Evolutionary conservation across 2,329 filamentous ascomycete species (phyloP).

Genomic region (Xenoacremonium recifei): DNA sequence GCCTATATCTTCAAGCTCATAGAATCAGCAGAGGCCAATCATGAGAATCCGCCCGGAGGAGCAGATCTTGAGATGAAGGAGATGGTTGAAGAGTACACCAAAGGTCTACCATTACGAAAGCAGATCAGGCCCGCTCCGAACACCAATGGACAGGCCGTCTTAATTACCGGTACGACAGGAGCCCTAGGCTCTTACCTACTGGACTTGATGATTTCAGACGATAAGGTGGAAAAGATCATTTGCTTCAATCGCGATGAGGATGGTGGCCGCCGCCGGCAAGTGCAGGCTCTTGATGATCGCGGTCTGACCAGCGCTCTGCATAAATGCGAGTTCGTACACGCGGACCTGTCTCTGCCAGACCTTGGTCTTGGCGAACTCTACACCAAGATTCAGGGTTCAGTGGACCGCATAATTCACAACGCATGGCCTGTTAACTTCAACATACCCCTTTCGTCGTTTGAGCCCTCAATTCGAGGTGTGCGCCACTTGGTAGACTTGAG

Average conservation of each 20-base stretch:
- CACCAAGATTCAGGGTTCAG: constrained; percentile 8
- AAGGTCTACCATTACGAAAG: no score
- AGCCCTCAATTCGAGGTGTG: no score
- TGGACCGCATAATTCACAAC: constrained; percentile 47
- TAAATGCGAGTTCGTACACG: constrained; percentile 47
- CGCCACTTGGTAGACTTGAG: no score
- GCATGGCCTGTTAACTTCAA: constrained; percentile 52
- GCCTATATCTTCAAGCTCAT: no score
- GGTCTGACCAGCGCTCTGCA: constrained; percentile 35
- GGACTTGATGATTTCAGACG: constrained; percentile 8
- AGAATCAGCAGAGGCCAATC: no score
- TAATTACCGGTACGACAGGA: constrained; percentile 82
- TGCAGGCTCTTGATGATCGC: no score
- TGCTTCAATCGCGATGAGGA: constrained; percentile 2
- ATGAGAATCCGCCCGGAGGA: no score
- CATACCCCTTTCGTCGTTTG: constrained; percentile 46
- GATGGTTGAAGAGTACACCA: no score
- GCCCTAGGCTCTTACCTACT: constrained; percentile 76
- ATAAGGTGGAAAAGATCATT: not conserved
- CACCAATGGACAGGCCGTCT: constrained; percentile 38
- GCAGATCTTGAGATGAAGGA: no score
- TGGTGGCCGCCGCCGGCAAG: not conserved
- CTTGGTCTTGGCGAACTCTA: constrained; percentile 44
- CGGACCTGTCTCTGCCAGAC: constrained; percentile 44
- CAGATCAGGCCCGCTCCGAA: no score